phyloP scores from a whole-genome alignment of 495 filamentous ascomycete genomes.

The Talaromyces nanjingensis region DNA sequence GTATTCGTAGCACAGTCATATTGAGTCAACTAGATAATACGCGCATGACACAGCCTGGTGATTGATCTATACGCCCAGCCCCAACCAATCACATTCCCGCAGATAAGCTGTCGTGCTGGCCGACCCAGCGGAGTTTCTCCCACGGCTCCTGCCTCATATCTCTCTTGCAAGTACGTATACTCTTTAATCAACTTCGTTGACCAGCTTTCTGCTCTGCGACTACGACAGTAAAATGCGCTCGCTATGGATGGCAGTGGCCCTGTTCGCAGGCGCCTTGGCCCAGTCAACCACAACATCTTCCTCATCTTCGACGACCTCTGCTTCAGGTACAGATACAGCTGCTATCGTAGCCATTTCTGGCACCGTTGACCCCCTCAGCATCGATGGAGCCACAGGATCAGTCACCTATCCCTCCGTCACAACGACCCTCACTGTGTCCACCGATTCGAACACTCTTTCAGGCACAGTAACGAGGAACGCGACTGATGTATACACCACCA shows the following conservation, averaged over 20 bases:
- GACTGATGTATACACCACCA: constrained; percentile 18
- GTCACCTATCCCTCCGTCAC: constrained; percentile 8
- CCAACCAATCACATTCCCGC: neutral
- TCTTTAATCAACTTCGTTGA: neutral
- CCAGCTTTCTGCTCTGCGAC: neutral
- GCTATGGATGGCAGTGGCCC: neutral
- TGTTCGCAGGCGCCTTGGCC: constrained; percentile 4
- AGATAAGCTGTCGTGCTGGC: neutral
- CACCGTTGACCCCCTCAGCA: neutral
- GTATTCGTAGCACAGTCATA: neutral
- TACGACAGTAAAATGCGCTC: neutral
- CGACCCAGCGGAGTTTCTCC: neutral
- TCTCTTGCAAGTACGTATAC: neutral
- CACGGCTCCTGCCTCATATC: neutral
- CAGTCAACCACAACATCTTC: constrained; percentile 6
- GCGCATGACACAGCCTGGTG: neutral
- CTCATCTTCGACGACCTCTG: constrained; percentile 6
- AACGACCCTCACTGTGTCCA: constrained; percentile 10
- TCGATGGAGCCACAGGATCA: neutral
- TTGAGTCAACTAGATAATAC: neutral
- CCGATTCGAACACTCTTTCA: constrained; percentile 13
- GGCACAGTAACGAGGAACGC: constrained; percentile 24
- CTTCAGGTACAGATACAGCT: constrained; percentile 17
- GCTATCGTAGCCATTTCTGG: constrained; percentile 9
- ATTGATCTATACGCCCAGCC: neutral